phyloP scores from a whole-genome alignment of 164 flowering plant species.

The Vitis rotundifolia region DNA sequence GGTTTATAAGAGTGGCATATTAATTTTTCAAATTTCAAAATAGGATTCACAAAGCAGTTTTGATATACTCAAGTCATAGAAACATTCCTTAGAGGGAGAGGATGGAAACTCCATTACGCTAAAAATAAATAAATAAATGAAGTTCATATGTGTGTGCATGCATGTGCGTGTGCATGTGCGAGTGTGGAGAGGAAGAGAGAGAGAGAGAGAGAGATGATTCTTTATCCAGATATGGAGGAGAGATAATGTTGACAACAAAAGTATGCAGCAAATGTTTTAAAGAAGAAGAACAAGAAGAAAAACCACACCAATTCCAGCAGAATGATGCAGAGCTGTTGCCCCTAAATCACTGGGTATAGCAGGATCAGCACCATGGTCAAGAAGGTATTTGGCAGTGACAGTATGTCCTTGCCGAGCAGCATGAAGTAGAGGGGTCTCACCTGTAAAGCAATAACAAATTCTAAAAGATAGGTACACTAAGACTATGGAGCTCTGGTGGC shows the following conservation, averaged over 20 bases:
- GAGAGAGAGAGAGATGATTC: too few relatives aligned
- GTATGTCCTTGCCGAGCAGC: constrained; percentile 86
- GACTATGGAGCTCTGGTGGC: not conserved
- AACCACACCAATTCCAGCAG: constrained; percentile 77
- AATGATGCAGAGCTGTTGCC: constrained; percentile 89
- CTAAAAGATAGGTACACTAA: not conserved
- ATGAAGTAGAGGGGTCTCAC: constrained; percentile 92
- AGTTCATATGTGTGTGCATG: too few relatives aligned
- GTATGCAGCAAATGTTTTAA: not conserved
- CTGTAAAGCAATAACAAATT: constrained; percentile 35
- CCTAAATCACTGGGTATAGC: constrained; percentile 73
- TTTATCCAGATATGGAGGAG: too few relatives aligned
- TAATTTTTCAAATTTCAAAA: too few relatives aligned
- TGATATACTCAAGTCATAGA: not conserved
- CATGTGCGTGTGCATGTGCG: too few relatives aligned
- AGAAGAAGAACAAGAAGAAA: not conserved
- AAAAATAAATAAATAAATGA: too few relatives aligned
- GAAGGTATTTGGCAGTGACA: constrained; percentile 68
- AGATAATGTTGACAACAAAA: too few relatives aligned
- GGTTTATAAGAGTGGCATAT: too few relatives aligned
- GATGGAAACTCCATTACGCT: not conserved
- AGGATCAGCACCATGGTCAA: constrained; percentile 83
- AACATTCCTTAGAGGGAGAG: not conserved
- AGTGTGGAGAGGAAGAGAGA: too few relatives aligned
- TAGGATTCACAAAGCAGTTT: not conserved